Conservation (phyloP, 2,329 filamentous ascomycete genomes). For the Akanthomyces dipterigenus region DNA sequence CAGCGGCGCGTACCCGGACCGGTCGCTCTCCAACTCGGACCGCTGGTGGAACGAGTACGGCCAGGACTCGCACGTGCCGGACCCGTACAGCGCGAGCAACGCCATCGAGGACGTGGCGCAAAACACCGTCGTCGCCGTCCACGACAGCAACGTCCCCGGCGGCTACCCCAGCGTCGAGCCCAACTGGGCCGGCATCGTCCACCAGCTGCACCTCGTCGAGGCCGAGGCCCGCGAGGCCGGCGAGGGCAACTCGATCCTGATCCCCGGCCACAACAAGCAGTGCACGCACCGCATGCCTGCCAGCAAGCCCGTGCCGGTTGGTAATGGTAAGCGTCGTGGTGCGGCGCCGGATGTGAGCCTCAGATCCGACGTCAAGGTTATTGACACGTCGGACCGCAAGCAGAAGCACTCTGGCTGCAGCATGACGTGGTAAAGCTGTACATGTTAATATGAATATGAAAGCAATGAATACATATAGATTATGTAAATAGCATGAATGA, state of each 20-base stretch:
- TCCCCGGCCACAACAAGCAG: slow-evolving; percentile 2
- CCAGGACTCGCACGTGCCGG: slow-evolving; percentile 8
- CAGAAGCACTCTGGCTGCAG: slow-evolving; percentile 2
- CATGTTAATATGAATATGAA: neutral
- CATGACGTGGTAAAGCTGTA: neutral
- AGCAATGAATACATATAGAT: neutral
- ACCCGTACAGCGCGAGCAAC: slow-evolving; percentile 6
- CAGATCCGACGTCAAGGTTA: slow-evolving; percentile 5
- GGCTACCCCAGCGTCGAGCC: slow-evolving; percentile 1
- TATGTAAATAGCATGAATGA: neutral
- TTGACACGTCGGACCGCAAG: slow-evolving; percentile 4
- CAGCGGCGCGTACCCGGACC: slow-evolving; percentile 3
- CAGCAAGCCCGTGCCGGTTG: neutral
- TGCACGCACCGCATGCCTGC: slow-evolving; percentile 8
- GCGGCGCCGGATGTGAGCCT: slow-evolving; percentile 5
- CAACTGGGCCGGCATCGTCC: slow-evolving; percentile 1
- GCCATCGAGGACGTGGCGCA: slow-evolving; percentile 10
- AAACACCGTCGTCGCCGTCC: slow-evolving; percentile 8
- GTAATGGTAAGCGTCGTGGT: neutral
- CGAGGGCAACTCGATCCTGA: slow-evolving; percentile 7
- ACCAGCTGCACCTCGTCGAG: slow-evolving; percentile 10
- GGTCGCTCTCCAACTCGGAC: slow-evolving; percentile 8
- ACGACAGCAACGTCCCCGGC: slow-evolving; percentile 7
- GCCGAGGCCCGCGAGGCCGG: slow-evolving; percentile 5
- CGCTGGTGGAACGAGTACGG: slow-evolving; percentile 8